A percentile compares a stretch with the other conserved stretches of the same genome.
Conservation (phyloP, 169 alveolate genomes). For the Plasmodium gallinaceum region DNA sequence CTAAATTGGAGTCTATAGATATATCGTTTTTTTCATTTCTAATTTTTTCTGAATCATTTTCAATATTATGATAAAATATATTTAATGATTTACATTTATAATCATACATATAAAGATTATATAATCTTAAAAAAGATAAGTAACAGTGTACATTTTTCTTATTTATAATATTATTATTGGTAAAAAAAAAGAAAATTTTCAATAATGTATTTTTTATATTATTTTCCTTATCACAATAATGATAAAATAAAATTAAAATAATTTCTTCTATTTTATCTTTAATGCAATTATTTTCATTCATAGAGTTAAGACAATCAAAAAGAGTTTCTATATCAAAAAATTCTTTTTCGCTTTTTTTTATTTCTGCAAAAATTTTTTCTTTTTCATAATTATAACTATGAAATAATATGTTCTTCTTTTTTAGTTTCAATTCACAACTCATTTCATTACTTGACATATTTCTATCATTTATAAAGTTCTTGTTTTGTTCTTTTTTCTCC, state of each 20-base stretch:
- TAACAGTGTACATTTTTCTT: conserved; percentile 27
- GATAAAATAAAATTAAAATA: conserved; percentile 50
- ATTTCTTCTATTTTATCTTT: conserved; percentile 20
- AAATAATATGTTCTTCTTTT: not conserved
- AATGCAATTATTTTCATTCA: not conserved
- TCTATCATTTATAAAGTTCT: not conserved
- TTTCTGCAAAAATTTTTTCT: conserved; percentile 34
- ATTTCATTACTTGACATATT: conserved; percentile 13
- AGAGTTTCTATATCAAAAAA: conserved; percentile 21
- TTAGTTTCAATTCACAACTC: not conserved
- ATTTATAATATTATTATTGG: conserved; percentile 40
- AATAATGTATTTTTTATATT: conserved; percentile 20
- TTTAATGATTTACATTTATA: conserved; percentile 2
- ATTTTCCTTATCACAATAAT: conserved; percentile 19
- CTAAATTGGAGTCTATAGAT: not conserved
- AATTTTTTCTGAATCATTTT: conserved; percentile 6
- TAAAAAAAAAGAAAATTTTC: conserved; percentile 38
- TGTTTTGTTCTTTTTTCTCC: conserved; percentile 5
- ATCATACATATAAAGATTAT: conserved; percentile 8
- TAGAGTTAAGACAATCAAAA: conserved; percentile 23
- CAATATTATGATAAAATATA: conserved; percentile 50
- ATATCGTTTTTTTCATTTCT: not conserved
- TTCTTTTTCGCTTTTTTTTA: conserved; percentile 10
- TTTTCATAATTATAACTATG: conserved; percentile 1
- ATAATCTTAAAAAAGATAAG: conserved; percentile 23